Percentiles rank a stretch among this genome's conserved stretches.
Conservation (phyloP, 768 basidiomycete genomes). For the Kwoniella botswanensis region DNA sequence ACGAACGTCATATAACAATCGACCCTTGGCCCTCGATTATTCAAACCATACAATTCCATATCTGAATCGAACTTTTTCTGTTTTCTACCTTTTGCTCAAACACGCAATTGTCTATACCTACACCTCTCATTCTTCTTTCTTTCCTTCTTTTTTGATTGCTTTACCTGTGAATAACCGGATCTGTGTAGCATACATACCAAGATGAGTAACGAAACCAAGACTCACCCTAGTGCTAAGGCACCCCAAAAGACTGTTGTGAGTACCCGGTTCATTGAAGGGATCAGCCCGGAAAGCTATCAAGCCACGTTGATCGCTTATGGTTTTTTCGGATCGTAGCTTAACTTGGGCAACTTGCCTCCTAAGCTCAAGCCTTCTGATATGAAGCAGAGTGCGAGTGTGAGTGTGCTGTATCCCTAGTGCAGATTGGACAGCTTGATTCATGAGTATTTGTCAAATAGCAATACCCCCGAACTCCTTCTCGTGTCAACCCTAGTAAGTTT, state of each 20-base stretch:
- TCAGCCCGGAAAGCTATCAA: background rate
- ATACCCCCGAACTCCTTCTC: conserved; percentile 59
- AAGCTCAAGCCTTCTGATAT: conserved; percentile 57
- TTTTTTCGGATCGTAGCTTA: conserved; percentile 45
- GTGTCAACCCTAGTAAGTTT: conserved; percentile 58
- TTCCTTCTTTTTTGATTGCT: background rate
- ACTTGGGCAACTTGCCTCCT: conserved; percentile 59
- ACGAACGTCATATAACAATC: conserved; percentile 2
- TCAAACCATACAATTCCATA: background rate
- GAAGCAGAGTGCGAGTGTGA: conserved; percentile 48
- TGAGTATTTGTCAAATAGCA: conserved; percentile 7
- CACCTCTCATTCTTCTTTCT: background rate
- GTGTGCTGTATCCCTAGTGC: conserved; percentile 4
- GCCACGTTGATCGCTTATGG: background rate
- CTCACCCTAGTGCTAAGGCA: conserved; percentile 48
- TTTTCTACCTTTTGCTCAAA: background rate
- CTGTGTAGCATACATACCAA: conserved; percentile 14
- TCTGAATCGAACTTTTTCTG: conserved; percentile 7
- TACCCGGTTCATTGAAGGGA: background rate
- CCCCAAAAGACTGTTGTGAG: conserved; percentile 51
- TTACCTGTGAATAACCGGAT: background rate
- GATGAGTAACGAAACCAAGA: conserved; percentile 26
- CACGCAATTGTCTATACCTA: background rate
- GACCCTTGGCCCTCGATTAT: background rate
- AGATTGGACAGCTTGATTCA: background rate